phyloP scores from a whole-genome alignment of 768 basidiomycete species.

The Amanita pallidorosea region DNA sequence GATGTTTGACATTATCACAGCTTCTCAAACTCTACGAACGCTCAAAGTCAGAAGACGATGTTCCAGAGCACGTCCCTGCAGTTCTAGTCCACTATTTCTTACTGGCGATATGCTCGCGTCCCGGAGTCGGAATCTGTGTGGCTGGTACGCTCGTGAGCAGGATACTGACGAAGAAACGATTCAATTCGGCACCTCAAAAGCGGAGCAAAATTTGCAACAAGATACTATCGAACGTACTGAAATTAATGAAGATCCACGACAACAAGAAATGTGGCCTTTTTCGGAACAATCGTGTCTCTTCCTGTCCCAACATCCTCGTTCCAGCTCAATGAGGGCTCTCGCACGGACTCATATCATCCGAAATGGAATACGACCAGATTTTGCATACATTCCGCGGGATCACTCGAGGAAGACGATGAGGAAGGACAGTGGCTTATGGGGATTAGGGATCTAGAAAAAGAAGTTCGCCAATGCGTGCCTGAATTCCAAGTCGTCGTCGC shows the following conservation, averaged over 20 bases:
- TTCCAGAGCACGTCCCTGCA: slow-evolving; percentile 50
- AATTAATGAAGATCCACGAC: slow-evolving; percentile 80
- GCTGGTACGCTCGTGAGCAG: slow-evolving; percentile 79
- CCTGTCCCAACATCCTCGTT: slow-evolving; percentile 61
- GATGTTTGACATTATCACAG: slow-evolving; percentile 28
- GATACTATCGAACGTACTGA: slow-evolving; percentile 67
- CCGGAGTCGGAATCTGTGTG: slow-evolving; percentile 77
- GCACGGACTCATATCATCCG: slow-evolving; percentile 41
- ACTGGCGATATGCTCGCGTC: slow-evolving; percentile 70
- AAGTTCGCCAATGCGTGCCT: slow-evolving; percentile 67
- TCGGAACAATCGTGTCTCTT: slow-evolving; percentile 68
- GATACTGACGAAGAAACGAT: slow-evolving; percentile 26
- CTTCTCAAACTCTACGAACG: slow-evolving; percentile 71
- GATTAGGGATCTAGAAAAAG: slow-evolving; percentile 59
- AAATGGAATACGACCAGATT: slow-evolving; percentile 53
- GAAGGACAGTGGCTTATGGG: slow-evolving; percentile 68
- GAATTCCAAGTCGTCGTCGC: slow-evolving; percentile 82
- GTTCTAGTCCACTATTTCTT: slow-evolving; percentile 84
- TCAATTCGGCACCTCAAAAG: slow-evolving; percentile 14
- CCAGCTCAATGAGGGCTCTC: slow-evolving; percentile 29
- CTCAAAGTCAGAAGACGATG: slow-evolving; percentile 31
- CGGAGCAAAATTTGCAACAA: slow-evolving; percentile 62
- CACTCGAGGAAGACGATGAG: slow-evolving; percentile 50
- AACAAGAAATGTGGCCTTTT: slow-evolving; percentile 86
- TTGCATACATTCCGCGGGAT: slow-evolving; percentile 36